phyloP scores from a whole-genome alignment of 495 filamentous ascomycete species.

The Aspergillus indologenus region DNA sequence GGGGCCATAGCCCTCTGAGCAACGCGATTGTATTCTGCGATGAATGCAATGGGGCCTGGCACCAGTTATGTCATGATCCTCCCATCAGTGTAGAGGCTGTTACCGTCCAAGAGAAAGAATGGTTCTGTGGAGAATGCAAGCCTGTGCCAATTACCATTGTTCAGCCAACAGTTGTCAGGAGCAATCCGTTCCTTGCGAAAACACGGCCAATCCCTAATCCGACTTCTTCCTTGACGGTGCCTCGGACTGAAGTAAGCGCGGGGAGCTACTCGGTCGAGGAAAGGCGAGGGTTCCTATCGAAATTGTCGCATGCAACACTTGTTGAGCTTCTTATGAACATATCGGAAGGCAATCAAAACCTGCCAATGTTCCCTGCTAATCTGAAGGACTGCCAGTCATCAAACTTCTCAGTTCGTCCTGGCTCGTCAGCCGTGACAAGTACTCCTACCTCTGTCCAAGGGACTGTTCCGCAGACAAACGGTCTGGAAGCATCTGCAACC shows the following conservation, averaged over 20 bases:
- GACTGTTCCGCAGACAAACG: slow-evolving; percentile 7
- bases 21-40: slow-evolving; percentile 97
- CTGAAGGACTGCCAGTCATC: slow-evolving; percentile 26
- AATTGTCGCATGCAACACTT: slow-evolving; percentile 37
- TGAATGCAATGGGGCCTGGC: slow-evolving; percentile 82
- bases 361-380: slow-evolving; percentile 42
- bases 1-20: slow-evolving; percentile 66
- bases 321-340: slow-evolving; percentile 41
- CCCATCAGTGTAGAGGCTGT: slow-evolving; percentile 70
- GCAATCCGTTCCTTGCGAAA: slow-evolving; percentile 22
- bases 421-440: slow-evolving; percentile 1
- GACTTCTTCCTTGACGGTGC: slow-evolving; percentile 9
- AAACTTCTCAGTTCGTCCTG: slow-evolving; percentile 19
- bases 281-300: slow-evolving; percentile 41
- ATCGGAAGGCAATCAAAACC: slow-evolving; percentile 29
- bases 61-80: slow-evolving; percentile 88
- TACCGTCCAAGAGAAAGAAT: slow-evolving; percentile 61
- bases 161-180: slow-evolving; percentile 23
- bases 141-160: slow-evolving; percentile 32
- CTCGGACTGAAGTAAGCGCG: slow-evolving; percentile 25
- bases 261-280: slow-evolving; percentile 27
- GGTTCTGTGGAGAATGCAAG: slow-evolving; percentile 74
- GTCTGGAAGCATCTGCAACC: not conserved
- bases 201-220: slow-evolving; percentile 9
- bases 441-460: slow-evolving; percentile 12